These are phyloP conservation scores for Ettlia oleoabundans DNA, from an alignment of 139 green algal genomes.

Conservation along the genomic window DNA sequence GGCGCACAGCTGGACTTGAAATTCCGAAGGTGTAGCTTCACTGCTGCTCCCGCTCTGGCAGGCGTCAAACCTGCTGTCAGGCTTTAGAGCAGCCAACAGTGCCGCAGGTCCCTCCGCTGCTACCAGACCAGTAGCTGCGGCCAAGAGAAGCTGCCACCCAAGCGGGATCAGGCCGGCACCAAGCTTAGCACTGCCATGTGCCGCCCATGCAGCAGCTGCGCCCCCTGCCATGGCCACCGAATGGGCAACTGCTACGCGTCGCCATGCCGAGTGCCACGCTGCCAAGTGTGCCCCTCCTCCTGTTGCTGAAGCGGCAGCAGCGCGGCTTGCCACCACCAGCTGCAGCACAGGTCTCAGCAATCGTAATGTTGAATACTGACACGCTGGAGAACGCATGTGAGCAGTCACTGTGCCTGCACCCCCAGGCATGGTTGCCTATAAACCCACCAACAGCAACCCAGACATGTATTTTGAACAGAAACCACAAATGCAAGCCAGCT, in stretches of 20 bases:
- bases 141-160: constrained; percentile 2
- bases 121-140: background rate
- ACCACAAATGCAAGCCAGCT: background rate
- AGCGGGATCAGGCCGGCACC: too few relatives aligned
- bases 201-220: too few relatives aligned
- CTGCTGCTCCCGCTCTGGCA: background rate
- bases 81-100: background rate
- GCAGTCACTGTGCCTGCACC: background rate
- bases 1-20: background rate
- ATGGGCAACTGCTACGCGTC: background rate
- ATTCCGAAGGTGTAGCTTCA: too few relatives aligned
- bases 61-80: background rate
- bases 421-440: too few relatives aligned
- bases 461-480: background rate
- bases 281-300: background rate
- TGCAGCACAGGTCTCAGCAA: too few relatives aligned
- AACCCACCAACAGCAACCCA: too few relatives aligned
- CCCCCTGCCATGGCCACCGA: too few relatives aligned
- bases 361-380: too few relatives aligned
- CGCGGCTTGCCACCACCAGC: background rate
- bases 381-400: too few relatives aligned
- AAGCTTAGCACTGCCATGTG: too few relatives aligned
- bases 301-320: background rate
- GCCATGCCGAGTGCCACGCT: background rate
- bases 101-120: background rate